These are phyloP conservation scores for Fusarium verticillioides DNA, from an alignment of 2,329 filamentous ascomycete genomes.

Conservation along the genomic window DNA sequence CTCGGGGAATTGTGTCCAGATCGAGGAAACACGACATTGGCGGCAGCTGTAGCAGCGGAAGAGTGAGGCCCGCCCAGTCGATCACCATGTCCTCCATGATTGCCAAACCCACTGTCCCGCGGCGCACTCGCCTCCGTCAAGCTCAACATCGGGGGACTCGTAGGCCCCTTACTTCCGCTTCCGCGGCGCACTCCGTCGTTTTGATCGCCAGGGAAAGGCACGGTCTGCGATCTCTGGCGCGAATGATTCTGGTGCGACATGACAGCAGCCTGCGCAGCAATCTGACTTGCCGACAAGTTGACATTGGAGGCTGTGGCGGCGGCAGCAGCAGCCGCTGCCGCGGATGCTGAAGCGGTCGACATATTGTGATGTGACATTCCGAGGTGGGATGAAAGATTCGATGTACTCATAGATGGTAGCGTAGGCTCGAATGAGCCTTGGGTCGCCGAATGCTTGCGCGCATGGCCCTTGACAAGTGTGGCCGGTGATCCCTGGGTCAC, in stretches of 20 bases:
- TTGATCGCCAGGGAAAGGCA: constrained; percentile 66
- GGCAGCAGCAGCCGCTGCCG: constrained; percentile 39
- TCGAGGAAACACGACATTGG: constrained; percentile 78
- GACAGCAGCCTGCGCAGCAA: constrained; percentile 81
- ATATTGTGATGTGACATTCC: constrained; percentile 54
- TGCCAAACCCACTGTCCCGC: constrained; percentile 64
- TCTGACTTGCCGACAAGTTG: constrained; percentile 74
- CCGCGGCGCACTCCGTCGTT: constrained; percentile 58
- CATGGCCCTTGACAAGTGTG: constrained; percentile 57
- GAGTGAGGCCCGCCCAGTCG: constrained; percentile 66
- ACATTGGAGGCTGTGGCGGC: constrained; percentile 54
- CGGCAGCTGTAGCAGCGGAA: constrained; percentile 74
- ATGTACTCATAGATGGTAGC: constrained; percentile 70
- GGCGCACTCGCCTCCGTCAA: constrained; percentile 73
- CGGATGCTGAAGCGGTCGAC: constrained; percentile 27
- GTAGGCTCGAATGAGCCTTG: constrained; percentile 82
- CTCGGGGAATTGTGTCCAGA: constrained; percentile 66
- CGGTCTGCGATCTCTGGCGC: constrained; percentile 79
- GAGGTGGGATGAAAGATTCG: constrained; percentile 64
- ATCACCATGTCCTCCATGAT: constrained; percentile 62
- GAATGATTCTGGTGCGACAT: constrained; percentile 68
- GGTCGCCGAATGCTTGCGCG: constrained; percentile 75
- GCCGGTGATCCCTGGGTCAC: constrained; percentile 46
- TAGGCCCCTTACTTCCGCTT: constrained; percentile 60
- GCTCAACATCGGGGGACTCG: constrained; percentile 71